These are phyloP conservation scores for Xylaria telfairii DNA, from an alignment of 495 filamentous ascomycete genomes.

Conservation along the genomic window DNA sequence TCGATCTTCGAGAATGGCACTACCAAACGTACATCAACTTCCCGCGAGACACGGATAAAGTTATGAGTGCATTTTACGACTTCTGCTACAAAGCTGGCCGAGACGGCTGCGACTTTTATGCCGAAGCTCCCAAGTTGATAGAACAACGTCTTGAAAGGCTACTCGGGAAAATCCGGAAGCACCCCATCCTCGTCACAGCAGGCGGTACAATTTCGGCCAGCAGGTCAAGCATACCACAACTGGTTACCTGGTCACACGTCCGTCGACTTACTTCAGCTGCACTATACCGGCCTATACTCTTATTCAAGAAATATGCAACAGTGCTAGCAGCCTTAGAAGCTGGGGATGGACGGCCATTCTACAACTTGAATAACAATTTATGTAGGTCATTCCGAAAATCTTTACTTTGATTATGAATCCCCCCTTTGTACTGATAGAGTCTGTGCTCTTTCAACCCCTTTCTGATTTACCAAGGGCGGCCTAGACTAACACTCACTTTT, in stretches of 20 bases:
- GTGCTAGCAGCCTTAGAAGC: constrained; percentile 59
- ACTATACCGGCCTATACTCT: constrained; percentile 65
- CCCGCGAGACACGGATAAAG: constrained; percentile 59
- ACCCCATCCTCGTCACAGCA: constrained; percentile 56
- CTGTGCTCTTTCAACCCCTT: neutral
- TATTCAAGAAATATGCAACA: constrained; percentile 63
- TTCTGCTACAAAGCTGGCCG: constrained; percentile 60
- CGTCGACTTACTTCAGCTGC: constrained; percentile 51
- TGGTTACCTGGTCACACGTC: constrained; percentile 52
- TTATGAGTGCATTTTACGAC: constrained; percentile 58
- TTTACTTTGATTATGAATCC: neutral
- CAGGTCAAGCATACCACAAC: constrained; percentile 43
- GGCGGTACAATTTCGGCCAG: constrained; percentile 16
- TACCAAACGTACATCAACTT: constrained; percentile 54
- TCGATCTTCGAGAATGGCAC: constrained; percentile 57
- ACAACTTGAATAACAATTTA: constrained; percentile 39
- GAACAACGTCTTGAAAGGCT: constrained; percentile 48
- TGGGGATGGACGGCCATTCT: constrained; percentile 61
- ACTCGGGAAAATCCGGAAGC: constrained; percentile 48
- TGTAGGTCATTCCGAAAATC: neutral
- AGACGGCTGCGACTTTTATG: constrained; percentile 53
- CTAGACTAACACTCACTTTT: neutral
- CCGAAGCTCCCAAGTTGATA: constrained; percentile 48
- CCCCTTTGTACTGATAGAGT: neutral
- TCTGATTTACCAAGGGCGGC: neutral